These are phyloP conservation scores for Fusarium sambucinum DNA, from an alignment of 2,329 filamentous ascomycete genomes.

Conservation along the genomic window DNA sequence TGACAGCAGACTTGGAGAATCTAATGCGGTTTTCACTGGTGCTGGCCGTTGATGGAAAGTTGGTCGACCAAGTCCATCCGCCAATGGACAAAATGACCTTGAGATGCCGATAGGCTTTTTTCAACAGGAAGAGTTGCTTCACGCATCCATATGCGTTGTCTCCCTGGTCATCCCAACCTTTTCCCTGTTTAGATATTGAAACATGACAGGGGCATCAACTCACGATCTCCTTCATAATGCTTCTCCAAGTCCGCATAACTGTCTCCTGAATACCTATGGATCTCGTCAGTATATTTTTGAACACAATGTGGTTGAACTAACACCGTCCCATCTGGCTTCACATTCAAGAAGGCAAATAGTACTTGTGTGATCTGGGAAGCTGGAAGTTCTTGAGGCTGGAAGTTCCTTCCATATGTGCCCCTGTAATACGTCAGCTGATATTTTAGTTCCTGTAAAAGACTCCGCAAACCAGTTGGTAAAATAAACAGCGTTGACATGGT, in stretches of 20 bases:
- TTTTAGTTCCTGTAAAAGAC: constrained; percentile 55
- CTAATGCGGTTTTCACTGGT: constrained; percentile 22
- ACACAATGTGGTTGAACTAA: constrained; percentile 53
- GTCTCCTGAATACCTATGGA: constrained; percentile 71
- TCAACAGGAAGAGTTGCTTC: constrained; percentile 34
- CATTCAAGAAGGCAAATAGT: constrained; percentile 84
- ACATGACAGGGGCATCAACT: constrained; percentile 2
- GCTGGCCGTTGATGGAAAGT: constrained; percentile 33
- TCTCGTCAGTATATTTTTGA: constrained; percentile 2
- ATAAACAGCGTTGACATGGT: constrained; percentile 37
- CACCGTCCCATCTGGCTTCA: constrained; percentile 78
- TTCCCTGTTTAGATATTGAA: not conserved
- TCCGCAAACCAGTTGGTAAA: constrained; percentile 31
- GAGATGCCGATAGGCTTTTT: constrained; percentile 34
- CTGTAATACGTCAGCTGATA: constrained; percentile 48
- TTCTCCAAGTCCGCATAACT: constrained; percentile 78
- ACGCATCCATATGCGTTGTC: constrained; percentile 37
- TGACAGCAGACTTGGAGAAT: constrained; percentile 32
- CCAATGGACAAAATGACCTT: constrained; percentile 36
- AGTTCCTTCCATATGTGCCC: constrained; percentile 31
- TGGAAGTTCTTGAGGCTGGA: constrained; percentile 48
- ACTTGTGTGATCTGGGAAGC: constrained; percentile 76
- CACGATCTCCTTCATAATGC: constrained; percentile 72
- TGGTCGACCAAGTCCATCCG: constrained; percentile 34
- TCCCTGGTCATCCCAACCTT: constrained; percentile 21